These are phyloP conservation scores for Pinus albicaulis DNA, from an alignment of 75 land plant species.

Conservation along the genomic window DNA sequence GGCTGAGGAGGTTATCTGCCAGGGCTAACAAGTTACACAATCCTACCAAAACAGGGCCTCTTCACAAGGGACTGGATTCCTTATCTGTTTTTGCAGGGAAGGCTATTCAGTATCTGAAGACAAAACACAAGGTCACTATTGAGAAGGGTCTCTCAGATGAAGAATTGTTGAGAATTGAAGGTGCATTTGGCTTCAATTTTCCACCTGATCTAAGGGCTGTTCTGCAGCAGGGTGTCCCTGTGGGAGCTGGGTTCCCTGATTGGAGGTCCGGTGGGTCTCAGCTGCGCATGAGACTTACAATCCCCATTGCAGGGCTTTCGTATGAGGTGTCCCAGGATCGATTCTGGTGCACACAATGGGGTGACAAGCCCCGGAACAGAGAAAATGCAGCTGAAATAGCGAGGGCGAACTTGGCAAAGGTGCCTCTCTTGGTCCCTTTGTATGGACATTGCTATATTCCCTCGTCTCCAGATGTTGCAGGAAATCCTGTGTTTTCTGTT, in stretches of 20 bases:
- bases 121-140: conserved; percentile 30
- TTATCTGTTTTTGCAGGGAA: conserved; percentile 38
- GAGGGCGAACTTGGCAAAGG: conserved; percentile 42
- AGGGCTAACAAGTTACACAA: conserved; percentile 50
- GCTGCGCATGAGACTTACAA: conserved; percentile 51
- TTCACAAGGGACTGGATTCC: conserved; percentile 29
- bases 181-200: conserved; percentile 75
- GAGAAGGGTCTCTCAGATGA: conserved; percentile 77
- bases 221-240: conserved; percentile 73
- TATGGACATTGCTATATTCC: conserved; percentile 60
- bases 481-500: conserved; percentile 65
- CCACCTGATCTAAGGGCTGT: conserved; percentile 87
- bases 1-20: conserved; percentile 86
- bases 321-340: conserved; percentile 56
- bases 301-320: conserved; percentile 63
- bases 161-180: conserved; percentile 71
- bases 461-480: conserved; percentile 44
- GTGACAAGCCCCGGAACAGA: conserved; percentile 54
- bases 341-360: conserved; percentile 84
- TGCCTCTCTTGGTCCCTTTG: conserved; percentile 54
- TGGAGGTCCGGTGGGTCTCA: conserved; percentile 61
- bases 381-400: conserved; percentile 58
- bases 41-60: neutral
- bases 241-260: conserved; percentile 91
- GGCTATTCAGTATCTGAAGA: conserved; percentile 47